Evolutionary conservation across 495 filamentous ascomycete genomes (phyloP).

Genomic region (Xylaria curta): DNA sequence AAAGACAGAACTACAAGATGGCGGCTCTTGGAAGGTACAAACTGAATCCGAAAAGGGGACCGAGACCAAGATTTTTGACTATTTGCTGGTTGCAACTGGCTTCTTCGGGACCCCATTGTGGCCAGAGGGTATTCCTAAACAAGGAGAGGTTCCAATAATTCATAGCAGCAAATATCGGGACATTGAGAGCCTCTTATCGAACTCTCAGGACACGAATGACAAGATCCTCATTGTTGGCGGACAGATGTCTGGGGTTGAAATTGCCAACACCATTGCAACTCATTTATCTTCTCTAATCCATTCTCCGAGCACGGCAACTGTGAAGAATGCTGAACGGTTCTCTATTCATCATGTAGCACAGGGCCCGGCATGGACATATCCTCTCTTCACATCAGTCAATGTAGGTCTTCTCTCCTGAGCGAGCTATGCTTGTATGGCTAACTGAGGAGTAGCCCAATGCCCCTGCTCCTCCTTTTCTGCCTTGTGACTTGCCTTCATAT

Average conservation of each 20-base stretch:
- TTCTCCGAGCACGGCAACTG: constrained; percentile 46
- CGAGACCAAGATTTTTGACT: constrained; percentile 65
- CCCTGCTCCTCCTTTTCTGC: constrained; percentile 66
- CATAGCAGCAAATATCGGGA: constrained; percentile 67
- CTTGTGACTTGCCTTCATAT: constrained; percentile 77
- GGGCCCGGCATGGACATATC: constrained; percentile 75
- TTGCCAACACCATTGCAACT: constrained; percentile 72
- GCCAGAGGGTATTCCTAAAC: constrained; percentile 48
- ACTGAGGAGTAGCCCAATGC: constrained; percentile 45
- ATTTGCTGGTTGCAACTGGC: constrained; percentile 75
- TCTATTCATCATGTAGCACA: constrained; percentile 72
- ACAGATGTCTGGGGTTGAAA: constrained; percentile 83
- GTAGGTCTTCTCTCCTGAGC: constrained; percentile 33
- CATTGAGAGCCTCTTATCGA: constrained; percentile 45
- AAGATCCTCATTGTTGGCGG: constrained; percentile 82
- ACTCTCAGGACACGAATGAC: constrained; percentile 41
- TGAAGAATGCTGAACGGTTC: constrained; percentile 45
- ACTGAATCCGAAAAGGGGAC: constrained; percentile 44
- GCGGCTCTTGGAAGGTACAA: constrained; percentile 61
- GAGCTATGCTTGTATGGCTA: background rate
- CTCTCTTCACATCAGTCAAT: constrained; percentile 62
- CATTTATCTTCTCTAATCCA: constrained; percentile 66
- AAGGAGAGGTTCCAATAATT: constrained; percentile 51
- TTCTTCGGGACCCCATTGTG: constrained; percentile 72
- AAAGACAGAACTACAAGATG: constrained; percentile 45